phyloP scores from a whole-genome alignment of 331 rosid genomes.

The Pyracantha coccinea region DNA sequence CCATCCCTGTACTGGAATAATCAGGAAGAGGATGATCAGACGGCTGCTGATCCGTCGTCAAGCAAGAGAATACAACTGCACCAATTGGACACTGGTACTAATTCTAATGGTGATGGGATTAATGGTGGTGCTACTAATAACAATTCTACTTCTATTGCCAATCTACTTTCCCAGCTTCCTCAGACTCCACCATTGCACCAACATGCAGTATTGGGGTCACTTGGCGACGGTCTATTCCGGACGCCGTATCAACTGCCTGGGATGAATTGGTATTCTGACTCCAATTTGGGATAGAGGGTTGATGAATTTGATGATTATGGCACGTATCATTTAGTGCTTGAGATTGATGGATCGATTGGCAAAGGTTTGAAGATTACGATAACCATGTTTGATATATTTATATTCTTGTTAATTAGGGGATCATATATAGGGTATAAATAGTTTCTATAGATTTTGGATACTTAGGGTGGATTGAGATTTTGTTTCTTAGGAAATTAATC shows the following conservation, averaged over 20 bases:
- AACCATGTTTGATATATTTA: not conserved
- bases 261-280: slow-evolving; percentile 62
- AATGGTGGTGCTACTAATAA: slow-evolving; percentile 4
- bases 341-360: not conserved
- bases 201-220: slow-evolving; percentile 48
- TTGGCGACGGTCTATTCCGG: slow-evolving; percentile 34
- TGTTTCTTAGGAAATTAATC: not conserved
- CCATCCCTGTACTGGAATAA: slow-evolving; percentile 52
- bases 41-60: slow-evolving; percentile 20
- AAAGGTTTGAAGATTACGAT: not conserved
- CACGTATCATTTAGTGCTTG: not conserved
- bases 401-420: not conserved
- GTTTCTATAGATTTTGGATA: not conserved
- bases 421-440: not conserved
- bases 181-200: slow-evolving; percentile 61
- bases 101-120: slow-evolving; percentile 10
- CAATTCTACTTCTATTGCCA: slow-evolving; percentile 30
- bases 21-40: slow-evolving; percentile 16
- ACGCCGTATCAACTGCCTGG: slow-evolving; percentile 43
- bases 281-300: slow-evolving; percentile 11
- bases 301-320: not conserved
- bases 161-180: slow-evolving; percentile 63
- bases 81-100: slow-evolving; percentile 24
- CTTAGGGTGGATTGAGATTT: slow-evolving; percentile 8
- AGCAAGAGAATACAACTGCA: slow-evolving; percentile 37